Percentiles rank a stretch among this genome's conserved stretches.
phyloP scores from a whole-genome alignment of 495 filamentous ascomycete genomes.

The Apodospora peruviana region DNA sequence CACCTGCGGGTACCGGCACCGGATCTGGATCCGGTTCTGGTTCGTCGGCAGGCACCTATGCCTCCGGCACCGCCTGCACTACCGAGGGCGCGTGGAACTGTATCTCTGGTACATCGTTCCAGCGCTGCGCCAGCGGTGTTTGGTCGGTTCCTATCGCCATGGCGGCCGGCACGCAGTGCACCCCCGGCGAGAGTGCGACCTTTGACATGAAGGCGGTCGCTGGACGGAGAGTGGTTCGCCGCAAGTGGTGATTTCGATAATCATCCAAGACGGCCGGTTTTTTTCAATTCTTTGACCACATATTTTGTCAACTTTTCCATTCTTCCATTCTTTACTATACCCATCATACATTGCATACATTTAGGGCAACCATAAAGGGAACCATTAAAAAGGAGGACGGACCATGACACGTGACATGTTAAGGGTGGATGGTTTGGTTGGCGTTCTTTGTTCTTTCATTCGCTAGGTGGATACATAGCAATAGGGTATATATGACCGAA shows the following conservation, averaged over 20 bases:
- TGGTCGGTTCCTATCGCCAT: constrained; percentile 52
- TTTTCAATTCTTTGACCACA: no score
- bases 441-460: no score
- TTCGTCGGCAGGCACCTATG: constrained; percentile 10
- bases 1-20: constrained; percentile 13
- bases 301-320: no score
- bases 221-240: neutral
- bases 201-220: constrained; percentile 34
- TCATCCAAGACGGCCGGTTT: no score
- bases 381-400: no score
- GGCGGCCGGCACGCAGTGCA: constrained; percentile 57
- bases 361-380: no score
- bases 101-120: constrained; percentile 53
- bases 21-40: constrained; percentile 10
- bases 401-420: no score
- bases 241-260: neutral
- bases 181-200: constrained; percentile 39
- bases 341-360: no score
- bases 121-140: constrained; percentile 57
- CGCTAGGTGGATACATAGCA: no score
- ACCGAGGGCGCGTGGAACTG: constrained; percentile 61
- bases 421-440: no score
- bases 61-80: constrained; percentile 38
- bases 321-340: no score
- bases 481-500: no score